Evolutionary conservation across 495 filamentous ascomycete genomes (phyloP).

Genomic region (Xylaria bambusicola): DNA sequence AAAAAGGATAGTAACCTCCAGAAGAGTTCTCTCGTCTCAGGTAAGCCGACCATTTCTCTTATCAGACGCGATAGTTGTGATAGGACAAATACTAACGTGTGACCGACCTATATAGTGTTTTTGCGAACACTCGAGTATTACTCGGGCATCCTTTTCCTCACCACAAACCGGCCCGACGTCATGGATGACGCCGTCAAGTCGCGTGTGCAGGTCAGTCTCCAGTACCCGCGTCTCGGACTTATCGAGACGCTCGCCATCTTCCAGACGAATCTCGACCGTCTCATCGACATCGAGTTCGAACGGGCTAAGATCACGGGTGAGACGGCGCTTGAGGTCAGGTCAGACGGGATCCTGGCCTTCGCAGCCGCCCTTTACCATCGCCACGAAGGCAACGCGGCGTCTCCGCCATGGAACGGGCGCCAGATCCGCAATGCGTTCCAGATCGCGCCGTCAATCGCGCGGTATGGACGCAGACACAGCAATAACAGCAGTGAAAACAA

Average conservation of each 20-base stretch:
- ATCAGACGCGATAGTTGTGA: background rate
- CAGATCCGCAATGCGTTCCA: slow-evolving; percentile 32
- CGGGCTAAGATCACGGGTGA: slow-evolving; percentile 20
- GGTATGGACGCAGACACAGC: slow-evolving; percentile 4
- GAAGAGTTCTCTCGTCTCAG: slow-evolving; percentile 21
- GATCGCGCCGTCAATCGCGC: slow-evolving; percentile 26
- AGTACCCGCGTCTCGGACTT: slow-evolving; percentile 25
- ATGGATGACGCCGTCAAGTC: slow-evolving; percentile 52
- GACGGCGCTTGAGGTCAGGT: slow-evolving; percentile 22
- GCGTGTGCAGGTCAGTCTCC: slow-evolving; percentile 24
- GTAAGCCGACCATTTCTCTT: background rate
- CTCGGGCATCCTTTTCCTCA: slow-evolving; percentile 58
- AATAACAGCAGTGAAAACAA: background rate
- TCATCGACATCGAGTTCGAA: slow-evolving; percentile 28
- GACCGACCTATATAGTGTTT: slow-evolving; percentile 33
- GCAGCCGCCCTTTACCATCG: slow-evolving; percentile 23
- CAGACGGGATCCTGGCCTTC: slow-evolving; percentile 28
- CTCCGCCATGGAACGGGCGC: slow-evolving; percentile 24
- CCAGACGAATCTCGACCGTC: slow-evolving; percentile 30
- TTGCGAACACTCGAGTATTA: slow-evolving; percentile 62
- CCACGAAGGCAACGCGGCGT: slow-evolving; percentile 5
- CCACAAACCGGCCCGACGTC: slow-evolving; percentile 55
- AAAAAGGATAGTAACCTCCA: slow-evolving; percentile 41
- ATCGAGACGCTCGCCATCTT: slow-evolving; percentile 33
- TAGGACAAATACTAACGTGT: slow-evolving; percentile 6